These are phyloP conservation scores for Dendrostoma leiphaemia DNA, from an alignment of 2,329 filamentous ascomycete genomes.

Conservation along the genomic window DNA sequence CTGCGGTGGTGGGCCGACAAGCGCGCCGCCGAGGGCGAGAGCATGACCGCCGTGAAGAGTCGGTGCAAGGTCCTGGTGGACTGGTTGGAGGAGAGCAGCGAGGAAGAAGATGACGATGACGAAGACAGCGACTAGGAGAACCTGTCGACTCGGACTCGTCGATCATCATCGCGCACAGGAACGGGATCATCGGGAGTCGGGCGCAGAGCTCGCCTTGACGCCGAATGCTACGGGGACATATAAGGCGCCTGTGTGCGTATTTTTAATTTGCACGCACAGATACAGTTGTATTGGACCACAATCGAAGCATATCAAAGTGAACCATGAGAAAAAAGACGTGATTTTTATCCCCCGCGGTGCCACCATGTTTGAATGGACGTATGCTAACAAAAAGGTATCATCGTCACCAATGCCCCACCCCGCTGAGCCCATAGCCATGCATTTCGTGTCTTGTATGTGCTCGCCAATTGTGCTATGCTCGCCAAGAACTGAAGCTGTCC, in stretches of 20 bases:
- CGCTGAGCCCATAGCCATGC: background rate
- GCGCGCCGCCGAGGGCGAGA: slow-evolving; percentile 62
- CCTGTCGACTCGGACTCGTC: background rate
- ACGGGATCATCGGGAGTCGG: too few species aligned
- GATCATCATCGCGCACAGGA: too few species aligned
- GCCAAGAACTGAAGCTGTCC: background rate
- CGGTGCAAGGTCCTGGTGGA: slow-evolving; percentile 79
- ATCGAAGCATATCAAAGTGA: too few species aligned
- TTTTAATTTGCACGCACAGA: too few species aligned
- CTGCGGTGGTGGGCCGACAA: slow-evolving; percentile 84
- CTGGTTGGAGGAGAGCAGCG: slow-evolving; percentile 75
- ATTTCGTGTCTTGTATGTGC: background rate
- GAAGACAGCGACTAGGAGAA: slow-evolving; percentile 29
- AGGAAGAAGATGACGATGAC: slow-evolving; percentile 67
- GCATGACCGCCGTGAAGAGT: slow-evolving; percentile 67
- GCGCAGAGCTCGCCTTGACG: too few species aligned
- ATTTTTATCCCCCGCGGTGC: too few species aligned
- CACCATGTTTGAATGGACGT: background rate
- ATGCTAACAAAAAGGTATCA: slow-evolving; percentile 15
- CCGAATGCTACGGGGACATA: too few species aligned
- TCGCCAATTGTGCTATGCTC: background rate
- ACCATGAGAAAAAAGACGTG: background rate
- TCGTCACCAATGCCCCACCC: slow-evolving; percentile 2
- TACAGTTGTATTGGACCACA: too few species aligned
- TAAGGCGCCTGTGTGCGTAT: too few species aligned